Conservation (phyloP, 257 asterid genomes). For the Handroanthus guayacan region DNA sequence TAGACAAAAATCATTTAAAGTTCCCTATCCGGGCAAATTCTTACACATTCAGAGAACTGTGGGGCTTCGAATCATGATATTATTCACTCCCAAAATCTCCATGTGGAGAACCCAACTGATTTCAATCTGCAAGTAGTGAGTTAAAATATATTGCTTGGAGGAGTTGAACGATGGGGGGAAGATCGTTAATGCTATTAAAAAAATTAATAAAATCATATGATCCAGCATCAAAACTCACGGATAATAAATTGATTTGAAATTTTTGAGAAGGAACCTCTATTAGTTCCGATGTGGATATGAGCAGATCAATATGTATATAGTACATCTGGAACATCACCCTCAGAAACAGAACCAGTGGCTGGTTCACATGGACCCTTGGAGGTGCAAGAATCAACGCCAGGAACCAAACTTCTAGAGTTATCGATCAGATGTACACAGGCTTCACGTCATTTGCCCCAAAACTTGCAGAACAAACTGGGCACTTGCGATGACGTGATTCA, state of each 20-base stretch:
- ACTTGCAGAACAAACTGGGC: slow-evolving; percentile 90
- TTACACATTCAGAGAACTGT: slow-evolving; percentile 27
- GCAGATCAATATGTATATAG: slow-evolving; percentile 32
- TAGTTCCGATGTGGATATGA: slow-evolving; percentile 34
- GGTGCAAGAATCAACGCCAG: slow-evolving; percentile 23
- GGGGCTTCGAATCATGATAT: slow-evolving; percentile 20
- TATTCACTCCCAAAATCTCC: slow-evolving; percentile 37
- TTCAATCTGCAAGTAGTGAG: slow-evolving; percentile 43
- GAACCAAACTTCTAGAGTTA: not conserved
- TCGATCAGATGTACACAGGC: slow-evolving; percentile 86
- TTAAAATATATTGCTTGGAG: slow-evolving; percentile 31
- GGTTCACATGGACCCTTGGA: slow-evolving; percentile 28
- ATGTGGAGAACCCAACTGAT: slow-evolving; percentile 30
- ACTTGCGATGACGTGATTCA: slow-evolving; percentile 86
- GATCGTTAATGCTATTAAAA: slow-evolving; percentile 30
- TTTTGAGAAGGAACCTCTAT: slow-evolving; percentile 33
- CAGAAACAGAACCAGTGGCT: slow-evolving; percentile 31
- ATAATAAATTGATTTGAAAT: slow-evolving; percentile 30
- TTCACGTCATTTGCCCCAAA: slow-evolving; percentile 89
- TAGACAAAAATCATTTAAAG: slow-evolving; percentile 34
- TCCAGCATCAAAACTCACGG: slow-evolving; percentile 34
- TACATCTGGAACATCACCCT: slow-evolving; percentile 38
- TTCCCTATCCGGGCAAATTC: slow-evolving; percentile 32
- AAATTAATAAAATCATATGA: slow-evolving; percentile 20
- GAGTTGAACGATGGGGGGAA: slow-evolving; percentile 12